phyloP scores from a whole-genome alignment of 208 protist genomes.

The Vickermania ingenoplastis region DNA sequence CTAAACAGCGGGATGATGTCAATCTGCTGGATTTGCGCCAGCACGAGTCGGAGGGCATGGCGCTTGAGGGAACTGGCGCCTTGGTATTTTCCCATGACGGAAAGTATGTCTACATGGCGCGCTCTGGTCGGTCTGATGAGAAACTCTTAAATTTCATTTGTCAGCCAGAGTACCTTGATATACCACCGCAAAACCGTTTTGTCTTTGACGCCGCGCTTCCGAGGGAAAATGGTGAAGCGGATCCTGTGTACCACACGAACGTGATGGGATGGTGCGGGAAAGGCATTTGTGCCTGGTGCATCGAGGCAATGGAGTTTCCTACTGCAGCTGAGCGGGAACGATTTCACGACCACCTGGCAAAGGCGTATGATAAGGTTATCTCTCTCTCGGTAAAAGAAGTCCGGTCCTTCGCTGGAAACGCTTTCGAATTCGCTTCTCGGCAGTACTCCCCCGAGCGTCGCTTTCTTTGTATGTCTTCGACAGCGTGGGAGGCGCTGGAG shows the following conservation, averaged over 20 bases:
- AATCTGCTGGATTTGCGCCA: constrained; percentile 18
- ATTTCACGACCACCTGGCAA: constrained; percentile 51
- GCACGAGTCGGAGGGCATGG: constrained; percentile 3
- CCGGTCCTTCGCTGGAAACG: constrained; percentile 46
- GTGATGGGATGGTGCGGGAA: constrained; percentile 65
- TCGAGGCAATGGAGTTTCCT: constrained; percentile 38
- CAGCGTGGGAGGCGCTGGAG: constrained; percentile 23
- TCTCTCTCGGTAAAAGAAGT: constrained; percentile 49
- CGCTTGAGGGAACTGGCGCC: constrained; percentile 18
- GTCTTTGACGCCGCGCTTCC: constrained; percentile 17
- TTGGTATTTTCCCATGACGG: constrained; percentile 18
- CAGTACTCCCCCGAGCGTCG: constrained; percentile 24
- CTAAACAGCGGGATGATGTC: neutral
- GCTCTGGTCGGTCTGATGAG: constrained; percentile 6
- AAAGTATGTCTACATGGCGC: constrained; percentile 12
- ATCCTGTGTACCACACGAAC: constrained; percentile 59
- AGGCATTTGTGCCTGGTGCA: constrained; percentile 68
- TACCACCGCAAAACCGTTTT: constrained; percentile 16
- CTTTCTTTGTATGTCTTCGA: constrained; percentile 47
- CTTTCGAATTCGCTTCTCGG: constrained; percentile 27
- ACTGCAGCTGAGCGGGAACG: constrained; percentile 32
- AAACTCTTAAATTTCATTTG: constrained; percentile 12
- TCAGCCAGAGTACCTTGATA: constrained; percentile 10
- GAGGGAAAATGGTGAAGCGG: constrained; percentile 4
- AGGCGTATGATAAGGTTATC: constrained; percentile 36